A percentile compares a stretch with the other conserved stretches of the same genome.
These are phyloP conservation scores for Catharanthus roseus DNA, from an alignment of 257 asterid genomes.

Conservation along the genomic window DNA sequence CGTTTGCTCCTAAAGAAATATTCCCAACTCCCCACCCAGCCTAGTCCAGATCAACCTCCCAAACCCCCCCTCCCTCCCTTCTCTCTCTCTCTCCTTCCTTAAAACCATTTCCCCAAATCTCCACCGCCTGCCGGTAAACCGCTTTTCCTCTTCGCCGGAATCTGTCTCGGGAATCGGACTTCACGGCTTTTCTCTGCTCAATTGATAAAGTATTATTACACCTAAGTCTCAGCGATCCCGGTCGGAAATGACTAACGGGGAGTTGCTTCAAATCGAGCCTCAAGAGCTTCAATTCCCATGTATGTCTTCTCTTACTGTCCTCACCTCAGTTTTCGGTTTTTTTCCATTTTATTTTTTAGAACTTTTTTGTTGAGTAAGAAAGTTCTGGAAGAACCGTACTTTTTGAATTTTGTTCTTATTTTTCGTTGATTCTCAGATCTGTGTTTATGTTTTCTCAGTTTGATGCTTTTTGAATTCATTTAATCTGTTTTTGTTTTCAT, in stretches of 20 bases:
- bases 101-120: not conserved
- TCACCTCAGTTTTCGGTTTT: not conserved
- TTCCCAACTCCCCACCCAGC: slow-evolving; percentile 1
- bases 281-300: slow-evolving; percentile 76
- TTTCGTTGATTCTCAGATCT: slow-evolving; percentile 28
- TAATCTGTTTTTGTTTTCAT: slow-evolving; percentile 14
- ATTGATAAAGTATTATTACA: not conserved
- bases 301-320: slow-evolving; percentile 2
- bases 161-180: not conserved
- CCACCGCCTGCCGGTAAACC: slow-evolving; percentile 17
- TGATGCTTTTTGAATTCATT: slow-evolving; percentile 13
- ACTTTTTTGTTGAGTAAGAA: not conserved
- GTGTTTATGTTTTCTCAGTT: slow-evolving; percentile 13
- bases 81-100: slow-evolving; percentile 10
- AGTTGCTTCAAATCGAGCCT: slow-evolving; percentile 71
- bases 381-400: not conserved
- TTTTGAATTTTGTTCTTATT: not conserved
- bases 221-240: slow-evolving; percentile 1
- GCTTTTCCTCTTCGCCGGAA: slow-evolving; percentile 5
- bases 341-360: not conserved
- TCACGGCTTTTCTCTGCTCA: not conserved
- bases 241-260: slow-evolving; percentile 37
- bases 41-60: not conserved
- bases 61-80: not conserved
- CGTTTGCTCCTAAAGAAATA: slow-evolving; percentile 3